Evolutionary conservation across 345 rosid species (phyloP).

Genomic region (Sonneratia caseolaris): DNA sequence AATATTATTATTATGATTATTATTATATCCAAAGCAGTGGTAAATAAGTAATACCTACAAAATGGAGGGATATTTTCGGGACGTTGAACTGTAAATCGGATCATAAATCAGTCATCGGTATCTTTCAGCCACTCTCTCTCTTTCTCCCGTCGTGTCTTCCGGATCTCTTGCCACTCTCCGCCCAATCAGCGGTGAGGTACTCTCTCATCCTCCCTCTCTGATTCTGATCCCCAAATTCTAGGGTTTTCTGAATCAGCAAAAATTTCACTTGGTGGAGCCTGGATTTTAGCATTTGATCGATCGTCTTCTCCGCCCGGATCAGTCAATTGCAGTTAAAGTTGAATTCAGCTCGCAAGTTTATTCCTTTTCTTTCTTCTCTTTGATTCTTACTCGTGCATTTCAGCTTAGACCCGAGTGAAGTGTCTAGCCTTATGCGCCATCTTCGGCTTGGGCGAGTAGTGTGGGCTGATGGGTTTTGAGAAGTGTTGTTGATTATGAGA

Average conservation of each 20-base stretch:
- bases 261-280: neutral
- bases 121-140: neutral
- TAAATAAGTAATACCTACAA: neutral
- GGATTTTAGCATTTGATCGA: neutral
- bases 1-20: too few species aligned
- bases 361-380: neutral
- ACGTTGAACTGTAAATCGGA: neutral
- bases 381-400: neutral
- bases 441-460: neutral
- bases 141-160: neutral
- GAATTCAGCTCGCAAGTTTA: neutral
- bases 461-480: neutral
- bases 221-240: slow-evolving; percentile 4
- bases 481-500: neutral
- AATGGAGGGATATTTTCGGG: neutral
- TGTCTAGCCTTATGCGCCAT: neutral
- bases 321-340: neutral
- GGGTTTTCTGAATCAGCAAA: neutral
- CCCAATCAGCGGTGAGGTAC: slow-evolving; percentile 4
- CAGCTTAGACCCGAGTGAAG: neutral
- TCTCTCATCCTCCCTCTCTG: neutral
- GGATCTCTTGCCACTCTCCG: neutral
- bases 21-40: neutral
- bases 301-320: neutral
- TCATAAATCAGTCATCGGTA: neutral